Conservation (phyloP, 352 stramenopile species). For the Globisporangium middletonii region DNA sequence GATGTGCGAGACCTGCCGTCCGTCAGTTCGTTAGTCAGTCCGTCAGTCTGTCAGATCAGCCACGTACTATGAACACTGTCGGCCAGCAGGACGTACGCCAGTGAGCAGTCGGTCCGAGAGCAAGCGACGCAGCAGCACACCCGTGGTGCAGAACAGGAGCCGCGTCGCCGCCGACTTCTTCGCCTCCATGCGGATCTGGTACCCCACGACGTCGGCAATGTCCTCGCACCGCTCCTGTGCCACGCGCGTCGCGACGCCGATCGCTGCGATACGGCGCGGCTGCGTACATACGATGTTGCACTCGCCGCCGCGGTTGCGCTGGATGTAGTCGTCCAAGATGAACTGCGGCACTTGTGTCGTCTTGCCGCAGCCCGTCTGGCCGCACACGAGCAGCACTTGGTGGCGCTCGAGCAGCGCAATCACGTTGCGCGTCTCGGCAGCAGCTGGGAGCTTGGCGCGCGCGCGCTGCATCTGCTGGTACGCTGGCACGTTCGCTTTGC, state of each 20-base stretch:
- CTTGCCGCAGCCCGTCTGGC: conserved; percentile 94
- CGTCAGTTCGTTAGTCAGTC: background rate
- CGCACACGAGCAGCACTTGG: conserved; percentile 94
- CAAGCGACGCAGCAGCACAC: conserved; percentile 91
- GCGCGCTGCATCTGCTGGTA: conserved; percentile 60
- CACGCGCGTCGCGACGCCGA: conserved; percentile 94
- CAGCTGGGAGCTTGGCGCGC: conserved; percentile 54
- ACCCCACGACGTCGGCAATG: conserved; percentile 86
- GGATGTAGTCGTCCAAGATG: conserved; percentile 92
- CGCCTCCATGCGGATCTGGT: conserved; percentile 95
- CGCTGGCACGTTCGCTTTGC: conserved; percentile 29
- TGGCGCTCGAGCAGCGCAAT: conserved; percentile 47
- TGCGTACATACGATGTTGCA: conserved; percentile 96
- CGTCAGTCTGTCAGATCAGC: background rate
- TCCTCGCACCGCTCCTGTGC: conserved; percentile 91
- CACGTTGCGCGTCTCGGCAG: conserved; percentile 48
- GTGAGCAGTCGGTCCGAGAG: conserved; percentile 85
- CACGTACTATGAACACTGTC: background rate
- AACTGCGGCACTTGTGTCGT: conserved; percentile 97
- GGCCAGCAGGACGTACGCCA: conserved; percentile 36
- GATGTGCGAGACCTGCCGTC: conserved; percentile 88
- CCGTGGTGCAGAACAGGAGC: conserved; percentile 95
- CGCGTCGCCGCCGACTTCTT: conserved; percentile 87
- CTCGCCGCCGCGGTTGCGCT: conserved; percentile 73
- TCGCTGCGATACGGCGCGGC: conserved; percentile 93